phyloP scores from a whole-genome alignment of 768 basidiomycete species.

The Boletus subcaerulescens region DNA sequence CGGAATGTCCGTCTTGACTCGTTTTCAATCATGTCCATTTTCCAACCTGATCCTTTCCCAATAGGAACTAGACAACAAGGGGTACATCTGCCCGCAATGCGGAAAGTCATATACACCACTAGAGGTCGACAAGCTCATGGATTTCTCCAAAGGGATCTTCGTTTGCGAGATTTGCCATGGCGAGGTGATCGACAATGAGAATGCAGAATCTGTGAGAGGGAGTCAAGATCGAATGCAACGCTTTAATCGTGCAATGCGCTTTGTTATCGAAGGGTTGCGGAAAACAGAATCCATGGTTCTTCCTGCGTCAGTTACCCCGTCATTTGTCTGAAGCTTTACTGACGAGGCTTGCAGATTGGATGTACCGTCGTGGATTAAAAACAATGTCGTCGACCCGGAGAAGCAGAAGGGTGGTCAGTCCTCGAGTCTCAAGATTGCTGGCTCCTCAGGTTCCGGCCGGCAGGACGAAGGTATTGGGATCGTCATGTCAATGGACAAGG shows the following conservation, averaged over 20 bases:
- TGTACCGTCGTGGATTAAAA: slow-evolving; percentile 78
- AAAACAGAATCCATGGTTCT: slow-evolving; percentile 86
- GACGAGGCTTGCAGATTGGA: slow-evolving; percentile 57
- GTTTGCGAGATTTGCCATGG: slow-evolving; percentile 85
- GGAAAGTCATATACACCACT: slow-evolving; percentile 79
- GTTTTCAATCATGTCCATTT: not conserved
- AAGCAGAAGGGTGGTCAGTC: slow-evolving; percentile 52
- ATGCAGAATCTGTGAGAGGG: slow-evolving; percentile 77
- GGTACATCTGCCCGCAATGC: slow-evolving; percentile 94
- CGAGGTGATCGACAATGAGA: slow-evolving; percentile 89
- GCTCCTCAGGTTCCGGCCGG: slow-evolving; percentile 53
- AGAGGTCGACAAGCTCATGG: slow-evolving; percentile 82
- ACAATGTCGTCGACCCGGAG: slow-evolving; percentile 62
- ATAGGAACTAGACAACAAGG: slow-evolving; percentile 94
- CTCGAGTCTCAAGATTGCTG: slow-evolving; percentile 69
- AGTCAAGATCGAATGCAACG: slow-evolving; percentile 95
- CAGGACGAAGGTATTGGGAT: slow-evolving; percentile 67
- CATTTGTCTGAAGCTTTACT: not conserved
- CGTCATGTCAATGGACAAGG: slow-evolving; percentile 87
- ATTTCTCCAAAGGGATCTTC: slow-evolving; percentile 61
- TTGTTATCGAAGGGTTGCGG: slow-evolving; percentile 82
- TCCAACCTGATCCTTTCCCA: not conserved
- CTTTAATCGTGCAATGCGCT: slow-evolving; percentile 88
- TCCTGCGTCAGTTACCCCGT: slow-evolving; percentile 58
- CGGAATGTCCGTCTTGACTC: slow-evolving; percentile 63